Base-by-base conservation (phyloP, 1,139 yeast species). In the Casaregolazyma lundiana region DNA sequence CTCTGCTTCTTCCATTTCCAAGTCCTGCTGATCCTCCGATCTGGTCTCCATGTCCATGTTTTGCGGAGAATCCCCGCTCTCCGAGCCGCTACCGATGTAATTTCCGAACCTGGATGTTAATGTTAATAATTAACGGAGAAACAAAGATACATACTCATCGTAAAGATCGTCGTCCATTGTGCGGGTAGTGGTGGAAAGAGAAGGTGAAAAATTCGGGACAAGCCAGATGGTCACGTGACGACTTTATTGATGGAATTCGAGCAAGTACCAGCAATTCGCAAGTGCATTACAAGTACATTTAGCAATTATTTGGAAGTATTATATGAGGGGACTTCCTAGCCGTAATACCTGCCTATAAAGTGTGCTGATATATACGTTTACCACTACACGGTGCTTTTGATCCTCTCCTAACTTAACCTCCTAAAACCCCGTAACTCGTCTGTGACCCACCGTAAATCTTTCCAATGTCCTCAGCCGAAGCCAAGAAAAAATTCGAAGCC, bases 401-500 rank as follows among this genome's bases (percentile, higher is more conserved):
- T n/a, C n/a, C n/a, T 26, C 32, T 24, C 15, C 32, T 15, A 11
- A 24, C 8, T 7, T 24, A 11, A 13, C 7, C n/a, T 9, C n/a
- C n/a, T 24, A 9, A 24, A 24, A 24, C 29, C n/a, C 29, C 29
- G 29, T 26, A 26, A 26, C 13, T 26, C 11, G n/a, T n/a, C n/a
- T n/a, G n/a, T n/a, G n/a, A n/a, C 32, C 11, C 32, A 26, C 32
- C 11, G 29, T 24, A 24, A n/a, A 3, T 24, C 29, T n/a, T n/a
- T 22, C 17, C 21, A 9, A 53, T 51, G 55, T 44, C 53, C 6
- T 48, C 50, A 9, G 29, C 44, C 16, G 53, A 46, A 41, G 48
- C 52, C 38, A 84, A 76, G 67, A 71, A 75, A 48, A 81, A 80
- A 64, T 92, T 92, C 65, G 72, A 88, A 58, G 71, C 69, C 29